Evolutionary conservation across 768 basidiomycete species (phyloP).

Genomic region (Calocybe gangraenosa): DNA sequence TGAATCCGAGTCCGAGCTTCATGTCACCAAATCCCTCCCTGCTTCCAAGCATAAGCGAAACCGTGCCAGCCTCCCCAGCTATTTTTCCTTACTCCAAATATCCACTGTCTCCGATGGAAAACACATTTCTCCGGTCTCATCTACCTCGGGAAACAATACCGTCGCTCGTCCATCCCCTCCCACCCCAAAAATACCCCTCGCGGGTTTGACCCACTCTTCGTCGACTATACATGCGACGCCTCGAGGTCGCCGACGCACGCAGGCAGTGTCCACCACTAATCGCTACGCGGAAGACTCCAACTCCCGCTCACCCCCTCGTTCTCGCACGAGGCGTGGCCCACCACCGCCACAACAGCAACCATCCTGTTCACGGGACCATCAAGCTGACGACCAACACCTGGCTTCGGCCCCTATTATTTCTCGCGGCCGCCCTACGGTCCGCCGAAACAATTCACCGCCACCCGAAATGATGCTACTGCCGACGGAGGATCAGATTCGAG

Average conservation of each 20-base stretch:
- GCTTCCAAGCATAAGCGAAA: constrained; percentile 52
- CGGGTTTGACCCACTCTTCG: constrained; percentile 21
- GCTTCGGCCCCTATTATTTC: constrained; percentile 34
- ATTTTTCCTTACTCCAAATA: constrained; percentile 68
- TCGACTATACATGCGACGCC: constrained; percentile 36
- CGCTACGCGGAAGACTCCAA: constrained; percentile 28
- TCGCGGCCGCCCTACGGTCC: constrained; percentile 46
- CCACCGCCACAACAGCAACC: background rate
- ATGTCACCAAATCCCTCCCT: constrained; percentile 22
- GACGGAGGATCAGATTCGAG: constrained; percentile 25
- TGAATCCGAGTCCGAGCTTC: constrained; percentile 28
- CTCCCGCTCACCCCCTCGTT: constrained; percentile 39
- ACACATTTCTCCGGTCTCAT: constrained; percentile 38
- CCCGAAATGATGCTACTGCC: constrained; percentile 39
- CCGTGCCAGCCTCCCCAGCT: constrained; percentile 71
- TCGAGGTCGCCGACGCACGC: constrained; percentile 47
- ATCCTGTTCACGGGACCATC: constrained; percentile 16
- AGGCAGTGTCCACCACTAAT: constrained; percentile 27
- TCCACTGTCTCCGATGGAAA: constrained; percentile 29
- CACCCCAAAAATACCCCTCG: constrained; percentile 49
- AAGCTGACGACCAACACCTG: constrained; percentile 34
- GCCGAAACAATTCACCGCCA: constrained; percentile 58
- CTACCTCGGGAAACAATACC: constrained; percentile 45
- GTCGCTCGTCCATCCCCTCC: constrained; percentile 53
- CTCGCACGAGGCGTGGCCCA: constrained; percentile 26